These are phyloP conservation scores for Fusarium pseudoanthophilum DNA, from an alignment of 2,329 filamentous ascomycete species.

Conservation along the genomic window DNA sequence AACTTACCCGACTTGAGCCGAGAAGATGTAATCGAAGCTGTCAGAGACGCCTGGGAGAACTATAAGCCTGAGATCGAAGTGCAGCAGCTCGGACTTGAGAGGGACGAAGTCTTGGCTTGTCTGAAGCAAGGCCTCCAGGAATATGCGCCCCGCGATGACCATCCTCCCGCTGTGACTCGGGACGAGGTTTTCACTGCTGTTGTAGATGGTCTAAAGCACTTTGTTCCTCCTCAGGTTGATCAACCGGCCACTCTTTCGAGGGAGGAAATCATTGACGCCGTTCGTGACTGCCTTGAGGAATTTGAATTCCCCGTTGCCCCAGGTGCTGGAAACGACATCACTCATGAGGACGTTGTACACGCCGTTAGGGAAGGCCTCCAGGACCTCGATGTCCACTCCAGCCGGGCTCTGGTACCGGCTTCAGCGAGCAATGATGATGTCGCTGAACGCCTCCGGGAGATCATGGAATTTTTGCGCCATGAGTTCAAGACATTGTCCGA, in stretches of 20 bases:
- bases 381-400: conserved; percentile 58
- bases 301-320: conserved; percentile 78
- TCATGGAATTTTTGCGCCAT: conserved; percentile 68
- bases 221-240: conserved; percentile 77
- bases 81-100: conserved; percentile 88
- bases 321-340: conserved; percentile 63
- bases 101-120: conserved; percentile 89
- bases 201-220: conserved; percentile 85
- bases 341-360: conserved; percentile 70
- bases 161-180: conserved; percentile 72
- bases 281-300: conserved; percentile 87
- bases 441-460: conserved; percentile 69
- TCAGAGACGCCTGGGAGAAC: conserved; percentile 90
- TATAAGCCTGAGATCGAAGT: conserved; percentile 95
- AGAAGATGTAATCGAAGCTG: conserved; percentile 86
- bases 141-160: conserved; percentile 68
- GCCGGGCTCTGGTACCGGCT: conserved; percentile 53
- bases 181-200: conserved; percentile 89
- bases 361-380: conserved; percentile 71
- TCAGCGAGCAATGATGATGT: conserved; percentile 61
- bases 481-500: conserved; percentile 71
- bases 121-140: conserved; percentile 86
- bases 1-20: conserved; percentile 66
- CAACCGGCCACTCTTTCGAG: conserved; percentile 76
- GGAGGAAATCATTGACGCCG: conserved; percentile 84